Evolutionary conservation across 352 stramenopile genomes (phyloP).

Genomic region (Thraustochytrium aureum): DNA sequence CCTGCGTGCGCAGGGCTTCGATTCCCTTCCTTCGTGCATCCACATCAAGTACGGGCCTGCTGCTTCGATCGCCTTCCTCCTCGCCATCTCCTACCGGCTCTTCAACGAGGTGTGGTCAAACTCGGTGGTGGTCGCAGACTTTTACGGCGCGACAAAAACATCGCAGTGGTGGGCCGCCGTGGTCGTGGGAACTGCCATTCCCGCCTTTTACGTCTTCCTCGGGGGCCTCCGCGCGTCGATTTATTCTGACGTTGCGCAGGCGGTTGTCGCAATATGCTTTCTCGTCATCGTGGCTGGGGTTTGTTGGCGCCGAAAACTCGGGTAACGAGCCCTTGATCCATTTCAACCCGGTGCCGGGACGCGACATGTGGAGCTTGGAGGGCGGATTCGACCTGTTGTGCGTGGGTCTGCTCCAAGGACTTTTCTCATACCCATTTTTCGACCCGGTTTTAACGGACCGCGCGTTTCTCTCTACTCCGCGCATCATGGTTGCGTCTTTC

Average conservation of each 20-base stretch:
- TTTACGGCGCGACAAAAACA: constrained; percentile 45
- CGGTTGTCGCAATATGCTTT: constrained; percentile 39
- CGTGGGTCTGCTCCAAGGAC: constrained; percentile 51
- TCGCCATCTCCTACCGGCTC: constrained; percentile 53
- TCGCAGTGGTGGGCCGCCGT: constrained; percentile 50
- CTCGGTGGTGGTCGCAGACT: constrained; percentile 49
- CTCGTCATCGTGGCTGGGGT: constrained; percentile 42
- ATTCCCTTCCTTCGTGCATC: constrained; percentile 43
- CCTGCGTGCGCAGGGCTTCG: constrained; percentile 53
- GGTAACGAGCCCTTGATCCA: constrained; percentile 31
- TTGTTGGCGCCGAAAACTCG: not conserved
- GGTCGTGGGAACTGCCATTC: constrained; percentile 49
- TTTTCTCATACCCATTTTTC: constrained; percentile 57
- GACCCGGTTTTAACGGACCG: constrained; percentile 56
- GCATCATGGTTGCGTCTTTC: constrained; percentile 47
- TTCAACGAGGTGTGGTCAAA: constrained; percentile 58
- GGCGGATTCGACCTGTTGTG: constrained; percentile 53
- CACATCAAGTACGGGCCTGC: constrained; percentile 48
- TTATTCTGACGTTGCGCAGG: constrained; percentile 27
- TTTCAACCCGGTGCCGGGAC: constrained; percentile 25
- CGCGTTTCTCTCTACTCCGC: constrained; percentile 48
- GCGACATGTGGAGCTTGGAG: constrained; percentile 47
- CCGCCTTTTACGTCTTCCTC: constrained; percentile 52
- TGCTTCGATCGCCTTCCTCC: constrained; percentile 35
- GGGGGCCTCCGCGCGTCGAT: constrained; percentile 48